Percentiles rank a stretch among this genome's conserved stretches.
Conservation (phyloP, 108 stramenopile genomes). For the Chaetoceros muelleri region DNA sequence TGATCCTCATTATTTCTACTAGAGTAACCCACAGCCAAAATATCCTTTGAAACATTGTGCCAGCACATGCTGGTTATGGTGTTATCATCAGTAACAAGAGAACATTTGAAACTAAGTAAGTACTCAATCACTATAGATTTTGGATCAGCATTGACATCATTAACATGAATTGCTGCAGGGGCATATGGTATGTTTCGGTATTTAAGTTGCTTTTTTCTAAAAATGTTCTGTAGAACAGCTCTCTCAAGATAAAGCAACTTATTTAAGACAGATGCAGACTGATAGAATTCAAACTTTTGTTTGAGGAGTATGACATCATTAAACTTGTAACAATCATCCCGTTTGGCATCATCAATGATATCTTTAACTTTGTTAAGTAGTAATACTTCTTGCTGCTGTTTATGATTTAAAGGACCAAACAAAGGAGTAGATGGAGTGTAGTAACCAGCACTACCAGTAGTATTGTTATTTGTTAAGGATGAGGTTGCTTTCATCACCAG, state of each 20-base stretch:
- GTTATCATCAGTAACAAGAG: neutral
- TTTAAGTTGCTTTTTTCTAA: neutral
- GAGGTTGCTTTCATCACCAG: too few relatives aligned
- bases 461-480: too few relatives aligned
- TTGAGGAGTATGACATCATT: neutral
- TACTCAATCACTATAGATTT: neutral
- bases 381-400: too few relatives aligned
- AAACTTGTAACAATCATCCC: neutral
- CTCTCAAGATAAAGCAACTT: neutral
- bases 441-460: too few relatives aligned
- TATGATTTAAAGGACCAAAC: too few relatives aligned
- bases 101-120: neutral
- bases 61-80: neutral
- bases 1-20: neutral
- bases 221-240: neutral
- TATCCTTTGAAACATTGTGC: neutral
- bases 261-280: neutral
- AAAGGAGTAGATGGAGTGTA: too few relatives aligned
- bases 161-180: neutral
- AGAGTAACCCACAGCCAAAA: neutral
- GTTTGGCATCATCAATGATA: neutral
- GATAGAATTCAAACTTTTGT: too few relatives aligned
- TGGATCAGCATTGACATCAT: neutral
- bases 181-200: neutral
- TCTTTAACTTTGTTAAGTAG: neutral